Evolutionary conservation across 2,329 filamentous ascomycete species (phyloP).

Genomic region (Didymosphaeria variabile): DNA sequence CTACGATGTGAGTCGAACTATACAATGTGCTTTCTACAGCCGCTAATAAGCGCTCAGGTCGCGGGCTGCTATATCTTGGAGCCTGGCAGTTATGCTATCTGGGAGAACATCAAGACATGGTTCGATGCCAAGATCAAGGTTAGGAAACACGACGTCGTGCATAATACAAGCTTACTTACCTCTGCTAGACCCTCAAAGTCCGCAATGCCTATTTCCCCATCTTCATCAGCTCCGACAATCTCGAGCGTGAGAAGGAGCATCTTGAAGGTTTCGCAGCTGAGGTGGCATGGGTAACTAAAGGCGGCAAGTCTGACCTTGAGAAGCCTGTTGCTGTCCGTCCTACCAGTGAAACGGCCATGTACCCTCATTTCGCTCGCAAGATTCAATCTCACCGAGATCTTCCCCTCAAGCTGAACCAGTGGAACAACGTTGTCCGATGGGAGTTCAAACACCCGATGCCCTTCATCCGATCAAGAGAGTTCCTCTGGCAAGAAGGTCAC

Average conservation of each 20-base stretch:
- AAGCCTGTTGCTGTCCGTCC: slow-evolving; percentile 76
- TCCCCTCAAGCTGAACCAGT: slow-evolving; percentile 93
- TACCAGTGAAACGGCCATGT: slow-evolving; percentile 84
- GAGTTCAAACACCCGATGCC: slow-evolving; percentile 87
- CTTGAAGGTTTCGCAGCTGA: slow-evolving; percentile 97
- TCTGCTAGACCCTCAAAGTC: slow-evolving; percentile 73
- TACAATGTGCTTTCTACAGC: background rate
- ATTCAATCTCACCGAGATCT: slow-evolving; percentile 96
- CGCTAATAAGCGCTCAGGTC: slow-evolving; percentile 28
- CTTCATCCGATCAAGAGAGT: slow-evolving; percentile 88
- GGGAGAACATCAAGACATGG: slow-evolving; percentile 70
- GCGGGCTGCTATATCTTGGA: slow-evolving; percentile 56
- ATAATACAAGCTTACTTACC: background rate
- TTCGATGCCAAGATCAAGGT: slow-evolving; percentile 76
- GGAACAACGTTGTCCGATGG: slow-evolving; percentile 96
- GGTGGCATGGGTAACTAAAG: slow-evolving; percentile 87
- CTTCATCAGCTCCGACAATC: slow-evolving; percentile 82
- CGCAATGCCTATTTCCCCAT: slow-evolving; percentile 97
- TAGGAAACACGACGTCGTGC: background rate
- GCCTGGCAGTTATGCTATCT: slow-evolving; percentile 72
- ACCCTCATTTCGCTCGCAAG: slow-evolving; percentile 95
- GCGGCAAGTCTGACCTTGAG: slow-evolving; percentile 92
- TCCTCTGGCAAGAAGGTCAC: slow-evolving; percentile 98
- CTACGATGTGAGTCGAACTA: slow-evolving; percentile 85
- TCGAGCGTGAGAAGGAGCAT: slow-evolving; percentile 90